Percentiles rank a stretch among this genome's conserved stretches.
These are phyloP conservation scores for Domatiomyces globalis DNA, from an alignment of 2,329 filamentous ascomycete genomes.

Conservation along the genomic window DNA sequence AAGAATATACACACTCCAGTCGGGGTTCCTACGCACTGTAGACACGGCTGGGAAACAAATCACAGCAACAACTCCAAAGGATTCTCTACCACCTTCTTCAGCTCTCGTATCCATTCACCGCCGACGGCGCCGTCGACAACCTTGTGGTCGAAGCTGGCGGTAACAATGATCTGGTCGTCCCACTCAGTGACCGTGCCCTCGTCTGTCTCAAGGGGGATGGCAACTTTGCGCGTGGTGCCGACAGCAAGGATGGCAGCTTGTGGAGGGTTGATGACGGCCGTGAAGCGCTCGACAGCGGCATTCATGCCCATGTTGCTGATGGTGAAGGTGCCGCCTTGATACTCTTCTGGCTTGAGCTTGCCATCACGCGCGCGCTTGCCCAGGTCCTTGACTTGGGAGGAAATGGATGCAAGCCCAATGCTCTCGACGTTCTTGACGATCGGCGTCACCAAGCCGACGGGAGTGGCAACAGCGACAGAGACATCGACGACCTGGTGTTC, in stretches of 20 bases:
- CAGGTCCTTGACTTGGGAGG: constrained; percentile 80
- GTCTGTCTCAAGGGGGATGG: constrained; percentile 70
- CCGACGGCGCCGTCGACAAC: constrained; percentile 93
- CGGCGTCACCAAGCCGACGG: constrained; percentile 87
- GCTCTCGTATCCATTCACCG: constrained; percentile 87
- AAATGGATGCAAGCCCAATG: constrained; percentile 80
- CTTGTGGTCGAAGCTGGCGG: constrained; percentile 96
- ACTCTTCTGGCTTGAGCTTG: constrained; percentile 99
- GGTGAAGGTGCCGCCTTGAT: constrained; percentile 96
- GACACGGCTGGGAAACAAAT: not conserved
- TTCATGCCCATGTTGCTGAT: constrained; percentile 99
- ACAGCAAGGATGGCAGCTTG: constrained; percentile 92
- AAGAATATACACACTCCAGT: not conserved
- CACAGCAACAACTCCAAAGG: constrained; percentile 87
- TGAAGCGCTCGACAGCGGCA: constrained; percentile 87
- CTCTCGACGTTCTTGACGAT: constrained; percentile 83
- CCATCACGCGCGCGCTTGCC: constrained; percentile 90
- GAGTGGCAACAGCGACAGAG: constrained; percentile 88
- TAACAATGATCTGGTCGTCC: constrained; percentile 95
- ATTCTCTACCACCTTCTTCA: constrained; percentile 98
- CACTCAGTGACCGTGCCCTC: constrained; percentile 71
- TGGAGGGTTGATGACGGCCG: constrained; percentile 96
- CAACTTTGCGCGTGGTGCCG: constrained; percentile 89
- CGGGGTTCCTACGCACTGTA: not conserved
- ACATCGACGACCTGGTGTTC: constrained; percentile 90